phyloP scores from a whole-genome alignment of 2,329 filamentous ascomycete species.

The Alternaria consortialis region DNA sequence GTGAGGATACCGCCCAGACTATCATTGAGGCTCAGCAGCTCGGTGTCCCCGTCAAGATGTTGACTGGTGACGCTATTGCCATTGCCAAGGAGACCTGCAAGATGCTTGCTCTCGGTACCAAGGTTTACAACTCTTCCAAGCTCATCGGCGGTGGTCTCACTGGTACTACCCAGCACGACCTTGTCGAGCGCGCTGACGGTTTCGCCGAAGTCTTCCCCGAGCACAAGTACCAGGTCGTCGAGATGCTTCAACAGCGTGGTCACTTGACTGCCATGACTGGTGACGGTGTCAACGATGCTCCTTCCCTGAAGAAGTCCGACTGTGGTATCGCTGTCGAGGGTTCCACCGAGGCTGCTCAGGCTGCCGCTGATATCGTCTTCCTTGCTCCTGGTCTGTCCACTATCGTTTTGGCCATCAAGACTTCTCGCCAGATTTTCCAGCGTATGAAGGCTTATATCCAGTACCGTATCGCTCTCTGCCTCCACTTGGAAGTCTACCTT shows the following conservation, averaged over 20 bases:
- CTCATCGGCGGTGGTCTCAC: slow-evolving; percentile 79
- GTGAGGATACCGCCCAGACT: slow-evolving; percentile 80
- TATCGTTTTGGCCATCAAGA: slow-evolving; percentile 78
- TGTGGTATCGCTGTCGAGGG: slow-evolving; percentile 79
- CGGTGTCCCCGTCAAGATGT: slow-evolving; percentile 81
- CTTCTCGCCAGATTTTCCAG: slow-evolving; percentile 78
- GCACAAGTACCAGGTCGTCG: slow-evolving; percentile 80
- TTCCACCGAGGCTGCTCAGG: slow-evolving; percentile 75
- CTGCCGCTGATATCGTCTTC: slow-evolving; percentile 78
- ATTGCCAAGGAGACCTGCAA: slow-evolving; percentile 85
- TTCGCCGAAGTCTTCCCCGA: slow-evolving; percentile 79
- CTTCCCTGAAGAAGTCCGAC: slow-evolving; percentile 77
- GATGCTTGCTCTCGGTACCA: slow-evolving; percentile 80
- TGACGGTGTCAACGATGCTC: slow-evolving; percentile 78
- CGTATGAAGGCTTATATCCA: slow-evolving; percentile 81
- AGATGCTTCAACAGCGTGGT: slow-evolving; percentile 78
- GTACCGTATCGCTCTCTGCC: slow-evolving; percentile 78
- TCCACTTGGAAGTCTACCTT: slow-evolving; percentile 79
- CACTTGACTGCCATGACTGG: slow-evolving; percentile 80
- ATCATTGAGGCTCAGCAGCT: slow-evolving; percentile 79
- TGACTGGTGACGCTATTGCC: slow-evolving; percentile 81
- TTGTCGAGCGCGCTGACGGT: slow-evolving; percentile 77
- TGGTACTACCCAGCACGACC: slow-evolving; percentile 76
- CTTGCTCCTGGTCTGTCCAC: slow-evolving; percentile 75
- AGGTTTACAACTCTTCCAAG: slow-evolving; percentile 82